Percentiles rank a stretch among this genome's conserved stretches.
Evolutionary conservation across 202 grass and related monocot genomes (phyloP).

Genomic region (Bolboschoenoplectus hybrid): DNA sequence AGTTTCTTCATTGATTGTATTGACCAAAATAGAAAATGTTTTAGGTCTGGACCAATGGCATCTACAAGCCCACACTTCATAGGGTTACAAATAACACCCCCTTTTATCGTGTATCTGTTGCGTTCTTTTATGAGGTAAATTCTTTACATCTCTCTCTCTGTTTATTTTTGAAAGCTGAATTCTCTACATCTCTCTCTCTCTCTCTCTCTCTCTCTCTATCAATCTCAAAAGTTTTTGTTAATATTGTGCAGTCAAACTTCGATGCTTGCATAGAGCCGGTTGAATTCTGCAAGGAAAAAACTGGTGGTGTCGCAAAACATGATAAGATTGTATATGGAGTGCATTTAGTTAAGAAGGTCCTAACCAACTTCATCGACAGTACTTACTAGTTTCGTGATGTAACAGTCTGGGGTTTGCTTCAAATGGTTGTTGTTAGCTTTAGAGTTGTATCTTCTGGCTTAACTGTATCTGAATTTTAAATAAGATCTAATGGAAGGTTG

Average conservation of each 20-base stretch:
- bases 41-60: constrained; percentile 89
- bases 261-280: constrained; percentile 61
- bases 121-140: constrained; percentile 82
- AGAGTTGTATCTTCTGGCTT: constrained; percentile 10
- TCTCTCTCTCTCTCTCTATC: neutral
- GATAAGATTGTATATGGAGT: constrained; percentile 75
- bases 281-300: constrained; percentile 70
- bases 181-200: neutral
- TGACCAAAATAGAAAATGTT: constrained; percentile 4
- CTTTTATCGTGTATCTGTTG: constrained; percentile 76
- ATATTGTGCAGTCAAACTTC: constrained; percentile 66
- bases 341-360: constrained; percentile 75
- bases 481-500: constrained; percentile 9
- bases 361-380: constrained; percentile 56
- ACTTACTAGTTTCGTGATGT: constrained; percentile 28
- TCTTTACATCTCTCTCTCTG: neutral
- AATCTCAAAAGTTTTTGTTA: neutral
- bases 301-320: constrained; percentile 53
- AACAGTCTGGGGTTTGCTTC: constrained; percentile 3
- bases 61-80: constrained; percentile 85
- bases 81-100: constrained; percentile 72
- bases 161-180: too few relatives aligned
- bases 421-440: neutral
- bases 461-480: constrained; percentile 23
- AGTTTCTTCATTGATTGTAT: neutral